Conservation (phyloP, 73 alveolate species). For the Paramecium primaurelia region DNA sequence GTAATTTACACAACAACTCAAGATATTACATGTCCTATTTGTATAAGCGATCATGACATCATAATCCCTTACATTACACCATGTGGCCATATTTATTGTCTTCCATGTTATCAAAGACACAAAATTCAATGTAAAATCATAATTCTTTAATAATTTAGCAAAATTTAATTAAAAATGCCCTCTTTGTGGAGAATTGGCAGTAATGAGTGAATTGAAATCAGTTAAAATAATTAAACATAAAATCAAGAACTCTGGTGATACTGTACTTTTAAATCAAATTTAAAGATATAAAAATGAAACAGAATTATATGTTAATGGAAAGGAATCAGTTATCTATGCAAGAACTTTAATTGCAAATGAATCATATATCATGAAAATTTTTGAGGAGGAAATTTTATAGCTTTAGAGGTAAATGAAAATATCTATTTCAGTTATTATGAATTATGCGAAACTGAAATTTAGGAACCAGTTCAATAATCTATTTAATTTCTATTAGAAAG, state of each 20-base stretch:
- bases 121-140: conserved; percentile 5
- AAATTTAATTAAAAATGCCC: conserved; percentile 51
- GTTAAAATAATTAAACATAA: conserved; percentile 25
- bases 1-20: conserved; percentile 21
- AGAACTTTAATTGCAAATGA: background rate
- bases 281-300: background rate
- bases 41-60: conserved; percentile 57
- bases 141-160: conserved; percentile 56
- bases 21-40: conserved; percentile 59
- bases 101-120: conserved; percentile 37
- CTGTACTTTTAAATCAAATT: background rate
- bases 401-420: background rate
- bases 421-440: background rate
- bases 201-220: conserved; percentile 19
- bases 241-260: background rate
- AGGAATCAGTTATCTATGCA: conserved; percentile 20
- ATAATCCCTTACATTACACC: conserved; percentile 58
- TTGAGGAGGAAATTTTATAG: background rate
- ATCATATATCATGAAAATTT: background rate
- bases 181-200: conserved; percentile 57
- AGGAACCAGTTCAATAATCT: background rate
- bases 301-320: background rate
- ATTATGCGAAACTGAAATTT: background rate
- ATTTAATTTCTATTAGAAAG: background rate
- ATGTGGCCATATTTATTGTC: conserved; percentile 62